Evolutionary conservation across 2,329 filamentous ascomycete genomes (phyloP).

Genomic region (Lachnellula suecica): DNA sequence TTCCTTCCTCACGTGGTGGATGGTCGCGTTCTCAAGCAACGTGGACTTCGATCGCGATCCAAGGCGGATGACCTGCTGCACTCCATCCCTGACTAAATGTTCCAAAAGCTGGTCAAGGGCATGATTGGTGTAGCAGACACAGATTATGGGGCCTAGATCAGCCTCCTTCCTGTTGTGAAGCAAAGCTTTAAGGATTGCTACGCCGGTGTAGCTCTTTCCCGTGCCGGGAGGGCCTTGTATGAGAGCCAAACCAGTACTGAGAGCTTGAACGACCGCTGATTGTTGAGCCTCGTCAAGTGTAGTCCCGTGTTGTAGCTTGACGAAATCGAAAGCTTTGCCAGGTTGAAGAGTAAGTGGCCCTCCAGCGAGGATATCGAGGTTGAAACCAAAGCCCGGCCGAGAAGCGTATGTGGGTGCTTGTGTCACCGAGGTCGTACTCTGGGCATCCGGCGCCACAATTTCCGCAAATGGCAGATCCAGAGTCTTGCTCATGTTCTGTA

Average conservation of each 20-base stretch:
- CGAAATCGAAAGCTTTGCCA: constrained; percentile 30
- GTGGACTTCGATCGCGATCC: constrained; percentile 26
- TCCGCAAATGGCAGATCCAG: constrained; percentile 49
- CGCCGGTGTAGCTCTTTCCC: constrained; percentile 63
- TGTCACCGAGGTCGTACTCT: constrained; percentile 28
- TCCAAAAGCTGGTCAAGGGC: constrained; percentile 33
- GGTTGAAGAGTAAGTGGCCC: constrained; percentile 29
- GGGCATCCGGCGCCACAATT: constrained; percentile 39
- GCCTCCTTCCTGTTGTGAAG: constrained; percentile 41
- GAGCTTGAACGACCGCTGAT: constrained; percentile 49
- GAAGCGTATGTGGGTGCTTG: constrained; percentile 51
- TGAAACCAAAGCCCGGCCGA: constrained; percentile 48
- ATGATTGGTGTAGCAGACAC: constrained; percentile 38
- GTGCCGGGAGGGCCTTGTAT: constrained; percentile 73
- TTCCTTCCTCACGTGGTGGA: constrained; percentile 15
- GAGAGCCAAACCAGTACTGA: constrained; percentile 54
- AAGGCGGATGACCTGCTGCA: constrained; percentile 25
- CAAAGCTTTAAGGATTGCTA: constrained; percentile 56
- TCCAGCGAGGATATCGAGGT: constrained; percentile 34
- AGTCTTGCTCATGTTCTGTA: constrained; percentile 51
- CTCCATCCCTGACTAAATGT: constrained; percentile 26
- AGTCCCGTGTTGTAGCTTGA: constrained; percentile 25
- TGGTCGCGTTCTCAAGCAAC: constrained; percentile 21
- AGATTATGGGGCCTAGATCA: constrained; percentile 49
- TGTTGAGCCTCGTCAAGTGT: constrained; percentile 53